Base-by-base conservation (phyloP, 148 eudicot species). In the Beta vulgaris region DNA sequence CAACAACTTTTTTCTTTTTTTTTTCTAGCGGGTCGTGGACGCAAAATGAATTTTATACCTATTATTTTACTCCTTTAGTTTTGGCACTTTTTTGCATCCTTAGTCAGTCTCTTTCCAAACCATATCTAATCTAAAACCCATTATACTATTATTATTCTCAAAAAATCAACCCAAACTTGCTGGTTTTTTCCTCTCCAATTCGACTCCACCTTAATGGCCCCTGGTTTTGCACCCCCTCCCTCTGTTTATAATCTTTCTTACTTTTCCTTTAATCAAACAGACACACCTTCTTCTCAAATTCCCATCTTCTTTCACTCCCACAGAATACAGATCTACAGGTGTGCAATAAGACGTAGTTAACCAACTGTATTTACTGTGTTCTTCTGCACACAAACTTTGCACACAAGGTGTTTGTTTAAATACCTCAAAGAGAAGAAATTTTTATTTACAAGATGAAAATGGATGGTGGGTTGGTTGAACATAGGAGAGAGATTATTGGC, bases 381-480 rank as follows among this genome's bases (percentile, higher is more conserved):
- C 62, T 60, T 7, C 13, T 2, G 54, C 43, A 29, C 43, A 69
- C 19, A 23, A 55, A 11, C 25, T 5, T 12, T 74, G 64, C 69
- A 55, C 71, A 39, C 71, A 65, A 46, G 28, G 44, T 61, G 78
- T 79, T 79, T 69, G 75, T 69, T 61, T 60, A 69, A 69, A 79
- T 74, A 36, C 71, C 78, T 25, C n/a, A 69, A 69, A 74, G n/a
- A 67, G n/a, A 3, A 65, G 11, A n/a, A 36, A 7, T 4, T 11
- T 72, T n/a, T 62, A 31, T 55, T n/a, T 2, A 15, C 7, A n/a
- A 7, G 54, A 80, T 73, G 83, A 82, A 77, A 60, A 76, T 78
- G 74, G 87, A 81, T 65, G 84, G 67, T 53, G 80, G 74, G 65
- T 70, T 79, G 68, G 80, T 82, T 39, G 80, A 77, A 18, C 75